Evolutionary conservation across 1,139 yeast genomes (phyloP).

Genomic region (Yamadazyma atlantica): DNA sequence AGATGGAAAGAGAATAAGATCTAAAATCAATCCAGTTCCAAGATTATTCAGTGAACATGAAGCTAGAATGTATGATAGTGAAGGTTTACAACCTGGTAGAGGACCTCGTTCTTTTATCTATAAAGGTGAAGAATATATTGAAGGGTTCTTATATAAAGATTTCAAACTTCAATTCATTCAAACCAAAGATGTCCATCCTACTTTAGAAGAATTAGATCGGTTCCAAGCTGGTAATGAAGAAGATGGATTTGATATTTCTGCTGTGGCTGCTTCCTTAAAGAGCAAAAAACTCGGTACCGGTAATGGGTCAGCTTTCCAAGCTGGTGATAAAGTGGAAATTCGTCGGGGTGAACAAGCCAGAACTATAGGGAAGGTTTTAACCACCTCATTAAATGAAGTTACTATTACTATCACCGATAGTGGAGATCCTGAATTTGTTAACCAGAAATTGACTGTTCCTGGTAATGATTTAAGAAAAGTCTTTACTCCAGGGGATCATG

Average conservation of each 20-base stretch:
- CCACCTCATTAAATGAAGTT: constrained; percentile 64
- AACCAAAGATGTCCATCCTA: constrained; percentile 83
- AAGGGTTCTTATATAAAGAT: constrained; percentile 85
- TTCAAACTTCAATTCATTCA: constrained; percentile 80
- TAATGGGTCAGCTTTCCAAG: constrained; percentile 59
- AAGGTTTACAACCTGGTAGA: constrained; percentile 67
- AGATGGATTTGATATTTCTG: constrained; percentile 77
- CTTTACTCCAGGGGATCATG: constrained; percentile 92
- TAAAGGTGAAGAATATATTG: constrained; percentile 83
- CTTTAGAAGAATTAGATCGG: constrained; percentile 82
- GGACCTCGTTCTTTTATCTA: constrained; percentile 76
- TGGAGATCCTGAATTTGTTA: constrained; percentile 48
- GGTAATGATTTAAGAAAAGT: constrained; percentile 78
- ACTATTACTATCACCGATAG: constrained; percentile 56
- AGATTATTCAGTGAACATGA: constrained; percentile 79
- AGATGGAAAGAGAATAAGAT: constrained; percentile 52
- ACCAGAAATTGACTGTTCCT: constrained; percentile 66
- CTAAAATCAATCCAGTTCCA: constrained; percentile 76
- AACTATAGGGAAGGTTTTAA: constrained; percentile 74
- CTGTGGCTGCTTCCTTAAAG: constrained; percentile 81
- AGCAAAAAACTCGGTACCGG: constrained; percentile 42
- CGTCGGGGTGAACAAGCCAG: constrained; percentile 93
- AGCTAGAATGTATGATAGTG: constrained; percentile 53
- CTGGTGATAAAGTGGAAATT: constrained; percentile 93
- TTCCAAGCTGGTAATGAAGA: constrained; percentile 77